A percentile compares a stretch with the other conserved stretches of the same genome.
phyloP scores from a whole-genome alignment of 768 basidiomycete genomes.

The Mycena belliarum region DNA sequence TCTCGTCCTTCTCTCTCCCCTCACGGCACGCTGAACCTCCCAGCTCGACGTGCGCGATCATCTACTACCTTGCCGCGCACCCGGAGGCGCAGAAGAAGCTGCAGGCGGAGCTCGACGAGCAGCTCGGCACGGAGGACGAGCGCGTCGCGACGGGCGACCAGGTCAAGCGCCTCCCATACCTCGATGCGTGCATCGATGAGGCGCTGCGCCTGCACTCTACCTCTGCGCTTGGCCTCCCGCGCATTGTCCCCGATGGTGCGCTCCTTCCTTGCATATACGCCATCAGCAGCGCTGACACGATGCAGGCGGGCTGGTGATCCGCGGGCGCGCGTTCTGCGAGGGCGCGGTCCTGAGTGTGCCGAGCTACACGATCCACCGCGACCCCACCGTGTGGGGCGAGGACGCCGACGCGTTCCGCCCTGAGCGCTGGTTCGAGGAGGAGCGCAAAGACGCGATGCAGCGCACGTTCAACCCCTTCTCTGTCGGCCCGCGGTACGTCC shows the following conservation, averaged over 20 bases:
- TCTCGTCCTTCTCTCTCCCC: too few species aligned
- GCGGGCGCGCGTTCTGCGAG: slow-evolving; percentile 61
- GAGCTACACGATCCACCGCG: slow-evolving; percentile 81
- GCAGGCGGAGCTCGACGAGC: slow-evolving; percentile 50
- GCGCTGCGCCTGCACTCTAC: slow-evolving; percentile 84
- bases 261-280: slow-evolving; percentile 25
- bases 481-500: slow-evolving; percentile 68
- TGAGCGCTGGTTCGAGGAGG: slow-evolving; percentile 82
- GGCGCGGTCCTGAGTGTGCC: slow-evolving; percentile 82
- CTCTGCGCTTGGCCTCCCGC: slow-evolving; percentile 80
- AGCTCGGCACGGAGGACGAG: slow-evolving; percentile 54
- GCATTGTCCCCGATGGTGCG: slow-evolving; percentile 67
- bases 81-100: slow-evolving; percentile 54
- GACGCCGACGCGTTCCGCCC: slow-evolving; percentile 76
- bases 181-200: slow-evolving; percentile 89
- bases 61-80: slow-evolving; percentile 62
- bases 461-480: slow-evolving; percentile 87
- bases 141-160: slow-evolving; percentile 61
- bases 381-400: slow-evolving; percentile 71
- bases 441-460: slow-evolving; percentile 54
- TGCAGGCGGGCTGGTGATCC: slow-evolving; percentile 65
- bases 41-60: slow-evolving; percentile 88
- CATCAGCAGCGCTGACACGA: too few species aligned
- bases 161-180: slow-evolving; percentile 74
- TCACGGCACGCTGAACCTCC: background rate